These are phyloP conservation scores for Hibiscus syriacus DNA, from an alignment of 345 rosid genomes.

Conservation along the genomic window DNA sequence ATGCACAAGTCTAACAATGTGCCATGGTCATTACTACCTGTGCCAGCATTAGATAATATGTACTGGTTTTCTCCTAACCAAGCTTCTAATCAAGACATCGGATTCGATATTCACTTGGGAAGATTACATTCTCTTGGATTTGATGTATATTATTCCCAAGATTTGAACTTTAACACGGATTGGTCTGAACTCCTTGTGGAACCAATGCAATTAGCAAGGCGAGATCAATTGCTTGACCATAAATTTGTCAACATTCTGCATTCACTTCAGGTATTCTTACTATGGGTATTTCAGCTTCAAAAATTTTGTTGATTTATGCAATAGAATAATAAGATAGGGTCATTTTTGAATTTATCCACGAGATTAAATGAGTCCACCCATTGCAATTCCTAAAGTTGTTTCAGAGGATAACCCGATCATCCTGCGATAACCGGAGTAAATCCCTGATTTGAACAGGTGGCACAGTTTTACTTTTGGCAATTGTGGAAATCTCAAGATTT, in stretches of 20 bases:
- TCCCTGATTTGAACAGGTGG: slow-evolving; percentile 34
- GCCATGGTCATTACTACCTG: slow-evolving; percentile 28
- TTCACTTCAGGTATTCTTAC: slow-evolving; percentile 62
- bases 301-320: background rate
- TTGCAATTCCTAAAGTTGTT: background rate
- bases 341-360: background rate
- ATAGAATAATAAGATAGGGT: background rate
- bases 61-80: slow-evolving; percentile 59
- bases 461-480: slow-evolving; percentile 61
- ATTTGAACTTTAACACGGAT: slow-evolving; percentile 19
- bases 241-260: slow-evolving; percentile 61
- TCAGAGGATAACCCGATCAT: background rate
- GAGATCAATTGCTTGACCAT: slow-evolving; percentile 31
- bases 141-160: slow-evolving; percentile 36
- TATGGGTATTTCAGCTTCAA: background rate
- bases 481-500: slow-evolving; percentile 21
- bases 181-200: slow-evolving; percentile 34
- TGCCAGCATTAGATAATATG: slow-evolving; percentile 70
- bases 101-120: slow-evolving; percentile 64
- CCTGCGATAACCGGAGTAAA: background rate
- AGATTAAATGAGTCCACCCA: background rate
- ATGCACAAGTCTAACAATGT: slow-evolving; percentile 4
- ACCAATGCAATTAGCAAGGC: slow-evolving; percentile 52
- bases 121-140: slow-evolving; percentile 66
- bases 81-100: slow-evolving; percentile 29